Base-by-base conservation (phyloP, 192 early-diverging fungal species). In the Cetraspora pellucida region DNA sequence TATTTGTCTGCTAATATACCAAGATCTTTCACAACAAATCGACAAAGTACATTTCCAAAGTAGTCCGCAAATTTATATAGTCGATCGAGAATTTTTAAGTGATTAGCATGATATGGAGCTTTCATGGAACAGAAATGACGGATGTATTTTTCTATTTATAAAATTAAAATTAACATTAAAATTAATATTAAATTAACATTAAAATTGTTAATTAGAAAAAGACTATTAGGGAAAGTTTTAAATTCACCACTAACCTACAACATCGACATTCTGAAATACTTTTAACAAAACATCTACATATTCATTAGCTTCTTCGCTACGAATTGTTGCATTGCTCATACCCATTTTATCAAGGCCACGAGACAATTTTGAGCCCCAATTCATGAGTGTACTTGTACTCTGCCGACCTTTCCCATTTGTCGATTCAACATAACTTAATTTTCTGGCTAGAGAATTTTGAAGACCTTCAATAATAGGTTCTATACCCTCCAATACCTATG, bases 1-100 rank as follows among this genome's bases (percentile, higher is more conserved):
- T 84, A 84, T 59, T 84, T 84, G 69, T 79, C 83, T 75, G 77
- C 79, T n/a, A 84, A 74, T 68, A 81, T 77, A 19, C 83, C 83
- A 27, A 84, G 49, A 60, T 84, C 83, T 8, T 77, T 75, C 10
- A 84, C 81, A 14, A 84, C 83, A 77, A 84, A 84, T 31, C 80
- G 76, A 75, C 83, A 84, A 37, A 84, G 77, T 8, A 80, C 83
- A 73, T 82, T 81, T 52, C 75, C 75, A 46, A 84, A 73, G 25
- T 81, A 79, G 77, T 84, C 83, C 30, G 78, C 74, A 60, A 84
- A 61, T 17, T 81, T 81, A n/a, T 75, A 75, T 46, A 84, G 37
- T 67, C 77, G 76, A 55, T 72, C 70, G 2, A 81, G 25, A 50
- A 84, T 84, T 65, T 80, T 80, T 11, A 78, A 69, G 43, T 84